Conservation (phyloP, 192 early-diverging fungal species). For the Entomortierella chlamydospora region DNA sequence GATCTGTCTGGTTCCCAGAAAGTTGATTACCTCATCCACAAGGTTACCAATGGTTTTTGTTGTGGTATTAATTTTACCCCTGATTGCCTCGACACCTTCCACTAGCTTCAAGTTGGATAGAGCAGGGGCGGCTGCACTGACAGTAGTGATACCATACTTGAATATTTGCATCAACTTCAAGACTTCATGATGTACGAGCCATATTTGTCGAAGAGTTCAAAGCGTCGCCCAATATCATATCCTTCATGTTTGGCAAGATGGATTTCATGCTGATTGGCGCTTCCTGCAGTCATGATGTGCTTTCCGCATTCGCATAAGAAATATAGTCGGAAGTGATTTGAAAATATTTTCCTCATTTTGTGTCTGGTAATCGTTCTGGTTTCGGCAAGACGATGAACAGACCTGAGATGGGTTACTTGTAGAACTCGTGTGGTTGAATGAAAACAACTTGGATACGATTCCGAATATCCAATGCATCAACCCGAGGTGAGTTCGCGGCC, state of each 20-base stretch:
- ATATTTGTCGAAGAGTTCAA: not conserved
- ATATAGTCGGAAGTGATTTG: constrained; percentile 1
- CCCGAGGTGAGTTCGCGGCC: too few relatives aligned
- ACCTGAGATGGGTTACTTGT: not conserved
- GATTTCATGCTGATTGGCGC: not conserved
- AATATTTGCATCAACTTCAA: not conserved
- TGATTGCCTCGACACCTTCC: not conserved
- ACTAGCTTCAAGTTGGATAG: not conserved
- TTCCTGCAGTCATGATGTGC: not conserved
- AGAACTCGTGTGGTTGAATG: not conserved
- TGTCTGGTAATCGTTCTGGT: not conserved
- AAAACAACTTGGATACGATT: not conserved
- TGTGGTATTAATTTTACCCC: not conserved
- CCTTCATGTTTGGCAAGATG: constrained; percentile 5
- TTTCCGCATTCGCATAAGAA: constrained; percentile 12
- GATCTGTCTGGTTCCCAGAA: not conserved
- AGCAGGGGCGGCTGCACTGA: not conserved
- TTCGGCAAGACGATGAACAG: constrained; percentile 18
- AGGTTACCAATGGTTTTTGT: not conserved
- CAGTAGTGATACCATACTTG: not conserved
- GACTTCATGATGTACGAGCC: constrained; percentile 6
- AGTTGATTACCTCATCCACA: not conserved
- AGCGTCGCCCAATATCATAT: not conserved
- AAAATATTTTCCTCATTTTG: not conserved
- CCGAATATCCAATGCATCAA: not conserved